Conservation (phyloP, 2,329 filamentous ascomycete species). For the Cytospora chrysosperma region DNA sequence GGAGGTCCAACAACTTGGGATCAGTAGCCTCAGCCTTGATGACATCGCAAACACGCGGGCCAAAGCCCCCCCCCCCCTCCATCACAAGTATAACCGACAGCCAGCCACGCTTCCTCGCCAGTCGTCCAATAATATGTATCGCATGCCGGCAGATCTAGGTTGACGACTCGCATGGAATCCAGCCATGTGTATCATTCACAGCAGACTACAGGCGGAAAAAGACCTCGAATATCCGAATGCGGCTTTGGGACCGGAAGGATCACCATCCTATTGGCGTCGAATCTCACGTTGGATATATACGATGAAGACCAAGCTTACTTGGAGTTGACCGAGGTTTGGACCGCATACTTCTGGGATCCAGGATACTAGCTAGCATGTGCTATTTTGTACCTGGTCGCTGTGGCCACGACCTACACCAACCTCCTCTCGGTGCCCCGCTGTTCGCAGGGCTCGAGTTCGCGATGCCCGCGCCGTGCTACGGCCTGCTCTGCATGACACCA, state of each 20-base stretch:
- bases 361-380: conserved; percentile 10
- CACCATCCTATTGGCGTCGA: conserved; percentile 9
- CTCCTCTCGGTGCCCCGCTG: conserved; percentile 4
- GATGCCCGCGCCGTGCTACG: conserved; percentile 17
- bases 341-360: background rate
- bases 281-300: conserved; percentile 1
- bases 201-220: background rate
- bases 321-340: conserved; percentile 8
- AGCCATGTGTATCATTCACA: conserved; percentile 16
- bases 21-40: conserved; percentile 20
- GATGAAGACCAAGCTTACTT: conserved; percentile 18
- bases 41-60: conserved; percentile 11
- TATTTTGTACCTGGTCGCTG: conserved; percentile 13
- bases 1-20: background rate
- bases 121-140: conserved; percentile 10
- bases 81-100: conserved; percentile 6
- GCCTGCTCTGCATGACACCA: conserved; percentile 6
- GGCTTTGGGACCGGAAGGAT: conserved; percentile 2
- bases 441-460: background rate
- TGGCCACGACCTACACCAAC: conserved; percentile 16
- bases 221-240: background rate
- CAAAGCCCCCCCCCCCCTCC: background rate
- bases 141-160: conserved; percentile 5
- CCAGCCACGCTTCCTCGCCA: conserved; percentile 13
- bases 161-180: background rate